Evolutionary conservation across 805 yeast species (phyloP), one percentile per base, ranked within the genome.

Genomic region (Candida mattraensis): DNA sequence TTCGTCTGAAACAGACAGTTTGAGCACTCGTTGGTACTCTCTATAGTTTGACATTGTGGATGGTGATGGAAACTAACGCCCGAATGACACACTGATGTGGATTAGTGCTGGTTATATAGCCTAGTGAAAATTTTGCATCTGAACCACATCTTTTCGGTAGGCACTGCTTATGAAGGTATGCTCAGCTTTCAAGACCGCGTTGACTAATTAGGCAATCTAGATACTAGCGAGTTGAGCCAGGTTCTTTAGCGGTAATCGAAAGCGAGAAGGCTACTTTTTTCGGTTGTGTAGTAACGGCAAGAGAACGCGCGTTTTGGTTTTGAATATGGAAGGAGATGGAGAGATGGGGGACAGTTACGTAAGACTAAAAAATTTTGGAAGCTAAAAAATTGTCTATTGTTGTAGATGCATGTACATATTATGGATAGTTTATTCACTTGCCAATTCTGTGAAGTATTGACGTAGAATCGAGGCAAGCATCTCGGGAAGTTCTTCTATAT

Each of bases 381-480:
- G 14, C 12, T 12, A 39, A 22, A 17, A 29, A 26, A 25, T 24
- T 15, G 15, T 30, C 16, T 28, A 12, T 17, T 15, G n/a, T n/a
- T n/a, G n/a, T n/a, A n/a, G n/a, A n/a, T n/a, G n/a, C n/a, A n/a
- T n/a, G n/a, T n/a, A n/a, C n/a, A n/a, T n/a, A n/a, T n/a, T n/a
- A n/a, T n/a, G n/a, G n/a, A n/a, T n/a, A n/a, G n/a, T n/a, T n/a
- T n/a, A n/a, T n/a, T n/a, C n/a, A n/a, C n/a, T n/a, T n/a, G 80
- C 81, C 26, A 78, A 55, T 54, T 87, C 95, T 1, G 87, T 70
- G 61, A 93, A 94, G 62, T 86, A 93, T 60, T 93, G 99, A 52
- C 98, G 78, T 41, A 93, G 70, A 44, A 94, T 91, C 47, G 83
- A 69, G 2, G 97, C 78, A 36, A 93, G 70, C 83, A 93, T 88